Conservation (phyloP, 2,329 filamentous ascomycete genomes). For the Tolypocladium tundrense region DNA sequence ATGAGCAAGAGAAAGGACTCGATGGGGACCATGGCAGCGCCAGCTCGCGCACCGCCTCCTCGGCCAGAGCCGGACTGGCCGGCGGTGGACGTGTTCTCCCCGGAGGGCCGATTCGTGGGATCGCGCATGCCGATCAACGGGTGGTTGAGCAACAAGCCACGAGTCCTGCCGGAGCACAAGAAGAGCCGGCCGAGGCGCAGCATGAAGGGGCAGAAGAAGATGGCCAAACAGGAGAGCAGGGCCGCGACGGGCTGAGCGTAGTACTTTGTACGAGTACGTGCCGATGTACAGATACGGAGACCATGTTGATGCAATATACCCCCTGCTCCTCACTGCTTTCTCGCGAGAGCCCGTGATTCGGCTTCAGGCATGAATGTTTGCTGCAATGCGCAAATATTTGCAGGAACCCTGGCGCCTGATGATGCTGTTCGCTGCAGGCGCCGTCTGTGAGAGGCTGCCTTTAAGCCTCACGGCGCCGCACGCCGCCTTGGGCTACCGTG, state of each 20-base stretch:
- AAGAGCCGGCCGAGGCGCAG: slow-evolving; percentile 53
- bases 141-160: slow-evolving; percentile 52
- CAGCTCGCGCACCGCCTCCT: not conserved
- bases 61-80: slow-evolving; percentile 42
- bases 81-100: slow-evolving; percentile 73
- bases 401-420: not conserved
- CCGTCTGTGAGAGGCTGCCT: not conserved
- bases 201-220: slow-evolving; percentile 53
- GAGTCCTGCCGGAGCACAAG: slow-evolving; percentile 34
- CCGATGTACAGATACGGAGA: not conserved
- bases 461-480: not conserved
- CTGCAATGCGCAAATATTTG: not conserved
- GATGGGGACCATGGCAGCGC: not conserved
- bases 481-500: not conserved
- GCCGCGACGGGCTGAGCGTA: slow-evolving; percentile 4
- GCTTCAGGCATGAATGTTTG: not conserved
- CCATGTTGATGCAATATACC: not conserved
- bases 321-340: not conserved
- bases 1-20: slow-evolving; percentile 13
- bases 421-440: not conserved
- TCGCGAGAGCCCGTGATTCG: not conserved
- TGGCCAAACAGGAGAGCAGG: slow-evolving; percentile 18
- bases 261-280: not conserved
- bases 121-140: slow-evolving; percentile 59
- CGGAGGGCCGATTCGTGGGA: slow-evolving; percentile 71